Evolutionary conservation across 2,329 filamentous ascomycete genomes (phyloP), one percentile per base, ranked within the genome.

Genomic region (Coniochaeta ligniaria): DNA sequence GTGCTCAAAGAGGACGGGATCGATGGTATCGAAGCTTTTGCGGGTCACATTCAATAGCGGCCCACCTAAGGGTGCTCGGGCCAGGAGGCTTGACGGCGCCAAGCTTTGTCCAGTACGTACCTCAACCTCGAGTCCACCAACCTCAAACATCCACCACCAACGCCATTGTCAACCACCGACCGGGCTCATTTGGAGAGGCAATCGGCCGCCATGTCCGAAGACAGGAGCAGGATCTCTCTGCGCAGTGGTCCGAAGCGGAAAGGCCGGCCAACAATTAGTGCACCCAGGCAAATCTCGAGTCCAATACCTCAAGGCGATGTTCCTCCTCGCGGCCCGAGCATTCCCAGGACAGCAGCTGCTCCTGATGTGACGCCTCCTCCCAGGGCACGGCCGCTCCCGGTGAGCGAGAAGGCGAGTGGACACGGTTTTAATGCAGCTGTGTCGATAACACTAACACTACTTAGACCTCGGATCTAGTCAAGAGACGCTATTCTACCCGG

Each of bases 401-500:
- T 76, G 61, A 76, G 83, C 58, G 83, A 83, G 67, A 87, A 86
- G 77, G 83, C 83, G 67, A 60, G 74, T 63, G 26, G 4, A 52
- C 47, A 17, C 47, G 14, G 11, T 61, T 11, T 33, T 59, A 14
- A 43, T 61, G n/a, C 45, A 12, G 16, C 38, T n/a, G 17, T 41
- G 52, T 61, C 50, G 47, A 61, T 63, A 28, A 59, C 47, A 4
- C 73, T 56, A 56, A 56, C 31, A 14, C 17, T n/a, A 16, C 31
- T 6, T 56, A 86, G 84, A 88, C 85, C 1, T 84, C 84, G 26
- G 94, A 99, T 73, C 80, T 98, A 59, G 93, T 99, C 62, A 98
- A 98, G 78, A 85, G 92, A 67, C 83, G 95, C 67, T 99, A 98
- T 75, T 98, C 95, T 43, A 93, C 93, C 47, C 88, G 94, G 63